phyloP scores from a whole-genome alignment of 1,284 basidiomycete genomes.

The Cryptococcus sp. region DNA sequence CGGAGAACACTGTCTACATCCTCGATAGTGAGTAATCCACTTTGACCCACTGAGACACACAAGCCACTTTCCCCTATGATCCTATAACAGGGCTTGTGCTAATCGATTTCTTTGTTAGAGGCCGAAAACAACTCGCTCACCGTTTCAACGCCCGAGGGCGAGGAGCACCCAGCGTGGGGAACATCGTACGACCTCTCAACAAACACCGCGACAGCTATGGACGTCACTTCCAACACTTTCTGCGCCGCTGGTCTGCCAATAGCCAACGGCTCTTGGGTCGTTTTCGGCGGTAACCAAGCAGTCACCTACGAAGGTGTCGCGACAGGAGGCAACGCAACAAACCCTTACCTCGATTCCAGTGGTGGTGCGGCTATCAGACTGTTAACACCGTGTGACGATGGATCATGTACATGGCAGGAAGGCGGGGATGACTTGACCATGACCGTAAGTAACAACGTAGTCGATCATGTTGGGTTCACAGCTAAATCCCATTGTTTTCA shows the following conservation, averaged over 20 bases:
- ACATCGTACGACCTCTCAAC: slow-evolving; percentile 54
- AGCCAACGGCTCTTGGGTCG: slow-evolving; percentile 56
- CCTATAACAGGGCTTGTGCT: neutral
- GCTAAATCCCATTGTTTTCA: neutral
- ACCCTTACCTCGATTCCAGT: slow-evolving; percentile 61
- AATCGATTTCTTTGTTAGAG: slow-evolving; percentile 39
- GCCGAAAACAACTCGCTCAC: slow-evolving; percentile 64
- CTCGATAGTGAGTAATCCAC: slow-evolving; percentile 50
- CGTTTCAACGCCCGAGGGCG: slow-evolving; percentile 53
- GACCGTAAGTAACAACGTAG: slow-evolving; percentile 60
- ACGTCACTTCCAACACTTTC: slow-evolving; percentile 77
- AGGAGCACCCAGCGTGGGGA: slow-evolving; percentile 52
- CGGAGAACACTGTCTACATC: slow-evolving; percentile 54
- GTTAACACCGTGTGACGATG: slow-evolving; percentile 70
- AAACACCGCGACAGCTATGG: slow-evolving; percentile 60
- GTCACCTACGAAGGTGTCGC: slow-evolving; percentile 67
- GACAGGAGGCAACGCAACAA: slow-evolving; percentile 37
- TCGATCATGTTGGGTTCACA: neutral
- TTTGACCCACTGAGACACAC: neutral
- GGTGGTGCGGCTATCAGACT: slow-evolving; percentile 64
- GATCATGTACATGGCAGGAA: slow-evolving; percentile 66
- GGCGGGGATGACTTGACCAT: slow-evolving; percentile 43
- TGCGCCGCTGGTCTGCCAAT: slow-evolving; percentile 58
- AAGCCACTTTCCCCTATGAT: neutral
- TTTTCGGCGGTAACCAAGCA: slow-evolving; percentile 66